These are phyloP conservation scores for Debaryomyces subglobosus DNA, from an alignment of 1,139 yeast genomes.

Conservation along the genomic window DNA sequence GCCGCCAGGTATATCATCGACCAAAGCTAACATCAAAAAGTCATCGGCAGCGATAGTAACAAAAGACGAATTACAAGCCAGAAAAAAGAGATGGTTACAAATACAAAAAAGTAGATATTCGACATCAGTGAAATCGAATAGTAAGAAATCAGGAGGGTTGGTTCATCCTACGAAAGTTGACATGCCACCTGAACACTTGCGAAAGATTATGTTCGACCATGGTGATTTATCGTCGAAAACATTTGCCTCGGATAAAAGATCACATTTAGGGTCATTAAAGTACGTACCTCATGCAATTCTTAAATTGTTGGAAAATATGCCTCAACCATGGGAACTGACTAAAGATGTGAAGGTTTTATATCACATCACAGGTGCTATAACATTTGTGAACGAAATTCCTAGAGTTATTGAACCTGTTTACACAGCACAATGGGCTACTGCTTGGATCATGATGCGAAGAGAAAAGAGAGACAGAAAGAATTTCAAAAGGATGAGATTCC, in stretches of 20 bases:
- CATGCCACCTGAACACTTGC: constrained; percentile 93
- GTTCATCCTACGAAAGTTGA: constrained; percentile 70
- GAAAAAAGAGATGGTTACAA: constrained; percentile 66
- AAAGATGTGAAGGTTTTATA: constrained; percentile 88
- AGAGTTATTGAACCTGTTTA: constrained; percentile 91
- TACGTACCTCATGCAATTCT: constrained; percentile 95
- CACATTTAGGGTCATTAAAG: constrained; percentile 88
- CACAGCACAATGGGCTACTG: constrained; percentile 93
- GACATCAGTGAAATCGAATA: constrained; percentile 15
- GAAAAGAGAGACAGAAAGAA: constrained; percentile 90
- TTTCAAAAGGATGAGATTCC: constrained; percentile 89
- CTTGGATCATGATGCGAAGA: constrained; percentile 91
- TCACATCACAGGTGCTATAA: constrained; percentile 91
- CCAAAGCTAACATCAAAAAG: neutral
- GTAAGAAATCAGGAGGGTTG: constrained; percentile 35
- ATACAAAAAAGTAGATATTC: constrained; percentile 59
- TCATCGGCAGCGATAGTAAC: constrained; percentile 4
- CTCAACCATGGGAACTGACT: constrained; percentile 95
- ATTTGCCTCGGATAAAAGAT: constrained; percentile 84
- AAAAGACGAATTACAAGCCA: constrained; percentile 34
- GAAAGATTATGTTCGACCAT: constrained; percentile 83
- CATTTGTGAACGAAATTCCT: constrained; percentile 92
- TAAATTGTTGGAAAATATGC: constrained; percentile 92
- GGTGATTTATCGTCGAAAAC: constrained; percentile 82
- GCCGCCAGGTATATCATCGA: constrained; percentile 9